Evolutionary conservation across 169 alveolate species (phyloP).

Genomic region (Babesia microti): DNA sequence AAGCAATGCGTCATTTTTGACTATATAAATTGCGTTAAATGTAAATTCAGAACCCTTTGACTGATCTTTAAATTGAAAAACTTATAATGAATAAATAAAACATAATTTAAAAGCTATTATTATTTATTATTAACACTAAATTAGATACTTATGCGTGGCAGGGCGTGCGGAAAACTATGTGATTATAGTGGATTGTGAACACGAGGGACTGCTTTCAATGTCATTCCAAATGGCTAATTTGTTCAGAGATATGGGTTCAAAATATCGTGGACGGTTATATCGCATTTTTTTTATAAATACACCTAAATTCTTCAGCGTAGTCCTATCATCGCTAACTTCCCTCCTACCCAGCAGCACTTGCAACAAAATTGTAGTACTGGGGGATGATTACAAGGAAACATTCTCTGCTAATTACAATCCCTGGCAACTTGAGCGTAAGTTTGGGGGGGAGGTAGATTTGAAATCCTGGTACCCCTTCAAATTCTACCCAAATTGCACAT

Average conservation of each 20-base stretch:
- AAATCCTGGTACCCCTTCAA: slow-evolving; percentile 40
- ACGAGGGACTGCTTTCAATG: slow-evolving; percentile 30
- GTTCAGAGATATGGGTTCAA: slow-evolving; percentile 42
- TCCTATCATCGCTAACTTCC: slow-evolving; percentile 31
- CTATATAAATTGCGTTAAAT: no score
- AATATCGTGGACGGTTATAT: slow-evolving; percentile 47
- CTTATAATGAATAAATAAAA: not conserved
- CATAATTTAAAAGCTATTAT: not conserved
- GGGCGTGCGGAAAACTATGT: slow-evolving; percentile 47
- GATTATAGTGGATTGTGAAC: slow-evolving; percentile 40
- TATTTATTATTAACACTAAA: not conserved
- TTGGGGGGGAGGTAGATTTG: slow-evolving; percentile 38
- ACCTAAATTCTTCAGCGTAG: slow-evolving; percentile 37
- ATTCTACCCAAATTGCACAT: slow-evolving; percentile 38
- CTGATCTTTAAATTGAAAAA: no score
- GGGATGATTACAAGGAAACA: slow-evolving; percentile 24
- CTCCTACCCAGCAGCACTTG: slow-evolving; percentile 40
- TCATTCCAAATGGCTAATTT: slow-evolving; percentile 45
- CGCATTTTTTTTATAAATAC: slow-evolving; percentile 42
- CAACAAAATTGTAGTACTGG: slow-evolving; percentile 36
- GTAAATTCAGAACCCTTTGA: no score
- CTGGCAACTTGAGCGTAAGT: slow-evolving; percentile 34
- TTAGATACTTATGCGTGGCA: slow-evolving; percentile 44
- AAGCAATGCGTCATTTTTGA: no score
- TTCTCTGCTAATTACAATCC: slow-evolving; percentile 4